A percentile compares a stretch with the other conserved stretches of the same genome.
phyloP scores from a whole-genome alignment of 768 basidiomycete genomes.

The Boletus vinaceobasis region DNA sequence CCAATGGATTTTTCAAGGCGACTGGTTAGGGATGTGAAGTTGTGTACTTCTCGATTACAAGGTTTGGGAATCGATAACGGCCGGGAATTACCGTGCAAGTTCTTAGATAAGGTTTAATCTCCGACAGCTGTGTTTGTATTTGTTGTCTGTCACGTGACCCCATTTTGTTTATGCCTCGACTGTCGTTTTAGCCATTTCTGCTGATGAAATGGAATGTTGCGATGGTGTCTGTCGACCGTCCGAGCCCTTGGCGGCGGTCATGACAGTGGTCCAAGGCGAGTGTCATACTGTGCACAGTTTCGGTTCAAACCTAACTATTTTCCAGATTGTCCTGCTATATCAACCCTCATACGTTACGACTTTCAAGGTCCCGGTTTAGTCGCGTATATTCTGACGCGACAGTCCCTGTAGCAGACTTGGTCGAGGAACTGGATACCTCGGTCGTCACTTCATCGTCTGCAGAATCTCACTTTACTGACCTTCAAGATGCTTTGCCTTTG shows the following conservation, averaged over 20 bases:
- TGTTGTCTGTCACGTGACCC: slow-evolving; percentile 7
- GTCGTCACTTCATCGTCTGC: neutral
- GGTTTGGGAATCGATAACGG: slow-evolving; percentile 16
- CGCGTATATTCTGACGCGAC: neutral
- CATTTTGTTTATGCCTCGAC: neutral
- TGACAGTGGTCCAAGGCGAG: slow-evolving; percentile 28
- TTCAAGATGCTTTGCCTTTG: neutral
- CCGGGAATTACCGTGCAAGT: slow-evolving; percentile 29
- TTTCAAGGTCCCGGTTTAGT: neutral
- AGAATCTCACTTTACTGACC: neutral
- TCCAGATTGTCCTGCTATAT: slow-evolving; percentile 5
- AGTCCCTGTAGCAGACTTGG: neutral
- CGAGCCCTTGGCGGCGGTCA: slow-evolving; percentile 40
- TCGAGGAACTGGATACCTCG: neutral
- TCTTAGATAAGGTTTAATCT: slow-evolving; percentile 27
- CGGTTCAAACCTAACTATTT: neutral
- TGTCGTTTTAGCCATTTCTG: too few species aligned
- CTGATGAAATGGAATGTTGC: slow-evolving; percentile 76
- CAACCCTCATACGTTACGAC: neutral
- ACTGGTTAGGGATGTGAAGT: slow-evolving; percentile 29
- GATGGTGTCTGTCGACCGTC: slow-evolving; percentile 61
- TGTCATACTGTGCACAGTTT: neutral
- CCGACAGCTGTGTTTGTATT: slow-evolving; percentile 10
- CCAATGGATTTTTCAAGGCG: slow-evolving; percentile 97
- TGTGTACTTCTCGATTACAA: slow-evolving; percentile 15